Conservation (phyloP, 305 asterid species). For the Solanum hybrid region DNA sequence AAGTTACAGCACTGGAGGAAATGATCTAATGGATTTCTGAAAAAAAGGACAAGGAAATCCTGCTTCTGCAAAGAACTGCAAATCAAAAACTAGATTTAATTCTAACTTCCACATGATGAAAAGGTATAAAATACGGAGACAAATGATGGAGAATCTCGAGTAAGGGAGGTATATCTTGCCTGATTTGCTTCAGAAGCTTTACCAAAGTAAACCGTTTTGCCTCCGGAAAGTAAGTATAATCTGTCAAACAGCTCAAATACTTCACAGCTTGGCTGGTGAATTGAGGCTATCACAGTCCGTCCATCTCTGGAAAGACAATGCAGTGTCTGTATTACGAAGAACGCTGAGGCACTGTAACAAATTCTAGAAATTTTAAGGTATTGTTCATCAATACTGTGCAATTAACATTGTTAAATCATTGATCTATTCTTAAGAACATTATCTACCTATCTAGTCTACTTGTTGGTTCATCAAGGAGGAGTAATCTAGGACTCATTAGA, state of each 20-base stretch:
- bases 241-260: constrained; percentile 88
- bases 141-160: not conserved
- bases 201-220: no score
- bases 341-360: constrained; percentile 75
- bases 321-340: constrained; percentile 85
- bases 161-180: no score
- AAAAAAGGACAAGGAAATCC: constrained; percentile 92
- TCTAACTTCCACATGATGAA: not conserved
- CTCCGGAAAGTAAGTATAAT: constrained; percentile 21
- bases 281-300: constrained; percentile 82
- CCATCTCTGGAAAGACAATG: constrained; percentile 80
- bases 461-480: constrained; percentile 93
- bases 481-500: constrained; percentile 76
- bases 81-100: not conserved
- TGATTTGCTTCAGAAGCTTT: no score
- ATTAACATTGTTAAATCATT: no score
- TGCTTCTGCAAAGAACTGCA: constrained; percentile 82
- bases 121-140: no score
- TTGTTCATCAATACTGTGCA: not conserved
- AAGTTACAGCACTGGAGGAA: constrained; percentile 76
- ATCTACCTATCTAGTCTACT: constrained; percentile 79
- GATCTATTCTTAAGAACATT: not conserved
- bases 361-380: not conserved
- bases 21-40: constrained; percentile 87
- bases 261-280: constrained; percentile 94